Conservation (phyloP, 495 filamentous ascomycete genomes). For the Penicillium longicatenatum region DNA sequence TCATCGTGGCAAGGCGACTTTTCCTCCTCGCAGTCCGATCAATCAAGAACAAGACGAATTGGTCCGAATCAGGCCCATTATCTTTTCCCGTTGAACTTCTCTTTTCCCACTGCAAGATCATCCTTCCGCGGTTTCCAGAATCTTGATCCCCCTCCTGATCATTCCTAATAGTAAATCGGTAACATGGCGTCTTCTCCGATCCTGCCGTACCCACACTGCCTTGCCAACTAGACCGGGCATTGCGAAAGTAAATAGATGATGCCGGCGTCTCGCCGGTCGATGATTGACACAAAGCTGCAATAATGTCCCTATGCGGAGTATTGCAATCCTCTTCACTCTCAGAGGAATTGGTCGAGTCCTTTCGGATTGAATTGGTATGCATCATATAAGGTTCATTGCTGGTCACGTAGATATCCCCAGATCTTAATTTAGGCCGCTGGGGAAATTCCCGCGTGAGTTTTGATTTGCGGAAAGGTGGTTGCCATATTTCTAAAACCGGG, state of each 20-base stretch:
- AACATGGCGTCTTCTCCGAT: conserved; percentile 15
- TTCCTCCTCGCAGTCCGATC: conserved; percentile 26
- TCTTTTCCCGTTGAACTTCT: conserved; percentile 1
- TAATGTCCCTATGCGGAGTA: conserved; percentile 16
- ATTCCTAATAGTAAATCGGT: conserved; percentile 21
- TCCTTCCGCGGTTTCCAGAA: conserved; percentile 10
- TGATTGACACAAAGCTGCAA: conserved; percentile 24
- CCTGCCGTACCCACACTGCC: conserved; percentile 11
- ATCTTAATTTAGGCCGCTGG: conserved; percentile 27
- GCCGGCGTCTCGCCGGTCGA: not conserved
- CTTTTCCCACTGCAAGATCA: conserved; percentile 33
- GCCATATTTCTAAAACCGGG: conserved; percentile 42
- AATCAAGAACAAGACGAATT: conserved; percentile 29
- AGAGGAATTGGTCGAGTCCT: conserved; percentile 13
- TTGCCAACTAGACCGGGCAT: conserved; percentile 23
- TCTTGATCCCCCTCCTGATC: conserved; percentile 9
- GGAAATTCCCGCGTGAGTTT: conserved; percentile 26
- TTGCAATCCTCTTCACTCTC: not conserved
- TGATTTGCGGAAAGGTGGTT: conserved; percentile 34
- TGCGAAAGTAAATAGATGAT: conserved; percentile 22
- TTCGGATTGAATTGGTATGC: not conserved
- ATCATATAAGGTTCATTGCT: conserved; percentile 32
- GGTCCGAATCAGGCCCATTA: conserved; percentile 9
- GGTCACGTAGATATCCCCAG: conserved; percentile 37
- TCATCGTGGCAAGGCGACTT: conserved; percentile 31